These are phyloP conservation scores for Termitomyces sp. DNA, from an alignment of 768 basidiomycete genomes.

Conservation along the genomic window DNA sequence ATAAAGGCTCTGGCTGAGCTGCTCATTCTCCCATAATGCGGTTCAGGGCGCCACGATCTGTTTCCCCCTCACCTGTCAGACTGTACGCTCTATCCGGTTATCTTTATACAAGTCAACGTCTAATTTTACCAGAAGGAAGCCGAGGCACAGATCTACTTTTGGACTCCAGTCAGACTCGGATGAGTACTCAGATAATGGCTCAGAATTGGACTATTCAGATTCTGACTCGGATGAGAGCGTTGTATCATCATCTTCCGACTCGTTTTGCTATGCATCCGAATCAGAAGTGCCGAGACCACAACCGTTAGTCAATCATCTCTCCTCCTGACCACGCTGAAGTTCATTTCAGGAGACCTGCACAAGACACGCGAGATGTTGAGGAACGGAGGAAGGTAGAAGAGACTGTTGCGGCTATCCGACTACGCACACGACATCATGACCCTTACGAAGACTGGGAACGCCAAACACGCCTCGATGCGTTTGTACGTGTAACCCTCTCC, in stretches of 20 bases:
- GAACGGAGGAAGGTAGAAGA: constrained; percentile 43
- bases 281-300: constrained; percentile 28
- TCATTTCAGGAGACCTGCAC: constrained; percentile 19
- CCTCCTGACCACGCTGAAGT: not conserved
- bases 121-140: constrained; percentile 11
- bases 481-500: constrained; percentile 30
- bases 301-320: constrained; percentile 24
- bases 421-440: constrained; percentile 46
- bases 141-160: constrained; percentile 45
- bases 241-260: constrained; percentile 26
- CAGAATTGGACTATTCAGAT: constrained; percentile 27
- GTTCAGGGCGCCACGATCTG: constrained; percentile 37
- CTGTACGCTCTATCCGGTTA: not conserved
- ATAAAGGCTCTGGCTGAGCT: not conserved
- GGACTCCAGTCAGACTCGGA: constrained; percentile 50
- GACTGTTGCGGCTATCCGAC: constrained; percentile 45
- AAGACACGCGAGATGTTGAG: constrained; percentile 26
- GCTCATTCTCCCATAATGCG: constrained; percentile 34
- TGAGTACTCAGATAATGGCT: constrained; percentile 20
- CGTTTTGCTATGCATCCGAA: constrained; percentile 39
- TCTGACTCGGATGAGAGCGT: constrained; percentile 29
- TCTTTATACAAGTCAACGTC: not conserved
- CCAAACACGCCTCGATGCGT: constrained; percentile 44
- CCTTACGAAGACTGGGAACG: constrained; percentile 58
- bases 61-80: constrained; percentile 11